Evolutionary conservation across 345 rosid species (phyloP).

Genomic region (Boechera divaricarpa): DNA sequence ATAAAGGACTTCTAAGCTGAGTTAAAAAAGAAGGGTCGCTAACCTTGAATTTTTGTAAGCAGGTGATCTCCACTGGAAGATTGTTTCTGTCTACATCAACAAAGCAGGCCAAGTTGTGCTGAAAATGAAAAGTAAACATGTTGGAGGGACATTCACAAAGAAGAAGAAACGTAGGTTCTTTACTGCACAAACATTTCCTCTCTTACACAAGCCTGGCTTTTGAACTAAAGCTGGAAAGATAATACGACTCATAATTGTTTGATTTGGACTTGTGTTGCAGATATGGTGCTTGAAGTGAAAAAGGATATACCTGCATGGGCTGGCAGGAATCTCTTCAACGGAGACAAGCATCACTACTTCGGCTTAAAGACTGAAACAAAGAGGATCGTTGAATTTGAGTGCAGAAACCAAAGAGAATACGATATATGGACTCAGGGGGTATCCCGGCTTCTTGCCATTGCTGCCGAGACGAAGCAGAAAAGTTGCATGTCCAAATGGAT

Average conservation of each 20-base stretch:
- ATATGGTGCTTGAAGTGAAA: constrained; percentile 71
- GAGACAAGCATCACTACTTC: constrained; percentile 75
- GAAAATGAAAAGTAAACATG: constrained; percentile 92
- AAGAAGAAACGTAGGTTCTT: constrained; percentile 60
- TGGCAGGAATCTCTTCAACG: constrained; percentile 78
- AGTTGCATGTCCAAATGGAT: constrained; percentile 31
- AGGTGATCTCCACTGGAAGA: constrained; percentile 98
- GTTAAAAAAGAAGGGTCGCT: background rate
- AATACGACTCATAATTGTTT: background rate
- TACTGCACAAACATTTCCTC: background rate
- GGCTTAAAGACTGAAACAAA: constrained; percentile 72
- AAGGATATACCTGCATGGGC: constrained; percentile 90
- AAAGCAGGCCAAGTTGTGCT: constrained; percentile 73
- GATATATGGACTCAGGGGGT: constrained; percentile 89
- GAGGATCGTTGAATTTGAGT: constrained; percentile 80
- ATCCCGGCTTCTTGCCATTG: constrained; percentile 63
- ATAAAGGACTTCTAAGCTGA: background rate
- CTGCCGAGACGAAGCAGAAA: constrained; percentile 54
- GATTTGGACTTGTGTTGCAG: constrained; percentile 46
- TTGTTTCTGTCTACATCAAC: constrained; percentile 82
- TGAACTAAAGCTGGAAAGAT: background rate
- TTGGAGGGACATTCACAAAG: constrained; percentile 80
- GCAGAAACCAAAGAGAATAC: constrained; percentile 76
- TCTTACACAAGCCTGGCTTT: background rate
- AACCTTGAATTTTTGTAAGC: constrained; percentile 34